Evolutionary conservation across 345 rosid genomes (phyloP).

Genomic region (Salix viminalis): DNA sequence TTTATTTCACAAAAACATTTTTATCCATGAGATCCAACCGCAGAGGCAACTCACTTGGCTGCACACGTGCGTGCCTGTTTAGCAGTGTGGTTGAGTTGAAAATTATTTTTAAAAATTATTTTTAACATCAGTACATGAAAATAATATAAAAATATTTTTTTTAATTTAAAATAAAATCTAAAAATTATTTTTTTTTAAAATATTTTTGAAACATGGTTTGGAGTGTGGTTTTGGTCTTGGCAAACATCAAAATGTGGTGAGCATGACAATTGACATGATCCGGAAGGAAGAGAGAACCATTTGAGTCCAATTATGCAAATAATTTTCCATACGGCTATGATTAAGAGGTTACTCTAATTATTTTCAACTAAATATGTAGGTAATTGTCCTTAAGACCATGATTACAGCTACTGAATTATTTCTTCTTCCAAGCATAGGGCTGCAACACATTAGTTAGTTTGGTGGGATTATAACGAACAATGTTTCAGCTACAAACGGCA

Average conservation of each 20-base stretch:
- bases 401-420: background rate
- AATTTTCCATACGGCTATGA: background rate
- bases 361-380: background rate
- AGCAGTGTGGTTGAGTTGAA: no score
- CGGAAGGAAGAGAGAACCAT: background rate
- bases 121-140: no score
- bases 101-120: no score
- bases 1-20: no score
- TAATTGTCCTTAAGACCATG: background rate
- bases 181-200: no score
- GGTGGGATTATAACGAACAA: background rate
- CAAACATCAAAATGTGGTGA: background rate
- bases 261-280: background rate
- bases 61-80: no score
- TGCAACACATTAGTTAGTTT: background rate
- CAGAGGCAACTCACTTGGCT: no score
- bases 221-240: no score
- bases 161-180: no score
- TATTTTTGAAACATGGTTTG: no score
- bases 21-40: no score
- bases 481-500: background rate
- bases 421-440: background rate
- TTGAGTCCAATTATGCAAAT: background rate
- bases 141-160: no score
- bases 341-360: background rate